Conservation (phyloP, 345 rosid genomes). For the Populus davidiana region DNA sequence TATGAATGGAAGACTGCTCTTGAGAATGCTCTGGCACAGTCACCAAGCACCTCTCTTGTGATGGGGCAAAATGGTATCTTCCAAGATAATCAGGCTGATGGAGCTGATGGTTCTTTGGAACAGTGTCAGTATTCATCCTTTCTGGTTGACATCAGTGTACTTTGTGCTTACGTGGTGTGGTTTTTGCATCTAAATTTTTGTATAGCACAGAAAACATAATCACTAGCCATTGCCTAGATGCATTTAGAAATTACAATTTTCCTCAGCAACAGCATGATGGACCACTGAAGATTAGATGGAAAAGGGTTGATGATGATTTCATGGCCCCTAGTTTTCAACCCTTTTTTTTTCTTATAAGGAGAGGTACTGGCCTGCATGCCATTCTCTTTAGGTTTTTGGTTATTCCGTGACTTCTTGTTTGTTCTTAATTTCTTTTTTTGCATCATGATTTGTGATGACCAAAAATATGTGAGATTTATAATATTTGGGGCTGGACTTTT, state of each 20-base stretch:
- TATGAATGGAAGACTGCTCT: slow-evolving; percentile 88
- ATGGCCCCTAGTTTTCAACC: too few relatives aligned
- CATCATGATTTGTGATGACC: too few relatives aligned
- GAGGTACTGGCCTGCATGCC: too few relatives aligned
- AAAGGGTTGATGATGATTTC: too few relatives aligned
- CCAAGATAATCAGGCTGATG: slow-evolving; percentile 61
- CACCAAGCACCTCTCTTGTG: slow-evolving; percentile 71
- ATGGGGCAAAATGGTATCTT: slow-evolving; percentile 80
- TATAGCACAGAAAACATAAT: background rate
- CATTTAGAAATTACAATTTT: background rate
- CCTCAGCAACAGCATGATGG: background rate
- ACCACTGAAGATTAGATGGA: background rate
- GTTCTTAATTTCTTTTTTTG: too few relatives aligned
- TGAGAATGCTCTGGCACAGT: slow-evolving; percentile 83
- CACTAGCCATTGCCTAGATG: background rate
- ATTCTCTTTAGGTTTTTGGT: too few relatives aligned
- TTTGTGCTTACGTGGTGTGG: background rate
- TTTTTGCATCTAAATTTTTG: background rate
- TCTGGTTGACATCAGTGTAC: background rate
- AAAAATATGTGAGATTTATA: too few relatives aligned
- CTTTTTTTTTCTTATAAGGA: too few relatives aligned
- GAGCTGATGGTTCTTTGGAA: slow-evolving; percentile 42
- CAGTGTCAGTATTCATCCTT: slow-evolving; percentile 23
- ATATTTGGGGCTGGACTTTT: background rate
- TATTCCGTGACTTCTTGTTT: too few relatives aligned